Evolutionary conservation across 441 rosid genomes (phyloP).

Genomic region (Populus hybrid): DNA sequence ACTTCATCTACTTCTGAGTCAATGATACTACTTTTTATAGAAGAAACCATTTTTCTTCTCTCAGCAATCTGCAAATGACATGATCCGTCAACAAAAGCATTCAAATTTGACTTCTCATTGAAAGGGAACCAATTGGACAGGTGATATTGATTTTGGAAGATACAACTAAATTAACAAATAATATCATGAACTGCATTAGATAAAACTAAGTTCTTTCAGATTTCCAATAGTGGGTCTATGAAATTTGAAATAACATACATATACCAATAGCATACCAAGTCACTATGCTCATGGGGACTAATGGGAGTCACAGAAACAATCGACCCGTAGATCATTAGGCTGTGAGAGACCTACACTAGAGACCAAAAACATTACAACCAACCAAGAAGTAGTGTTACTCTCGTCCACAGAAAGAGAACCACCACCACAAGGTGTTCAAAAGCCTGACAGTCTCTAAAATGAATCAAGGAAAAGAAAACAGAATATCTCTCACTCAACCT

Average conservation of each 20-base stretch:
- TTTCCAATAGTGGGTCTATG: too few species aligned
- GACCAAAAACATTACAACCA: too few species aligned
- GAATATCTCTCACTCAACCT: background rate
- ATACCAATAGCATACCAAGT: conserved; percentile 5
- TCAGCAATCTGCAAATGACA: conserved; percentile 65
- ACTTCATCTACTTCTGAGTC: conserved; percentile 35
- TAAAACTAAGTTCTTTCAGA: background rate
- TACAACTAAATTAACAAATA: background rate
- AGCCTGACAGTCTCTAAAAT: background rate
- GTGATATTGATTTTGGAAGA: background rate
- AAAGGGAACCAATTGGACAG: background rate
- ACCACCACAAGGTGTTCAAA: background rate
- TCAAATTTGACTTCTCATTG: conserved; percentile 2
- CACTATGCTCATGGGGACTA: background rate
- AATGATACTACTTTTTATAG: conserved; percentile 45
- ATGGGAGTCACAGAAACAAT: background rate
- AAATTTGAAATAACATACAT: background rate
- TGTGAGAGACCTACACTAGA: background rate
- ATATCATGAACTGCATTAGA: background rate
- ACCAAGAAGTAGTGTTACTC: background rate
- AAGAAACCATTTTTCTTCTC: conserved; percentile 75
- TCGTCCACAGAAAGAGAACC: background rate
- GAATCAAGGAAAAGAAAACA: background rate
- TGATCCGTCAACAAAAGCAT: conserved; percentile 15
- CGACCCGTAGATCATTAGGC: background rate